Percentiles rank a stretch among this genome's conserved stretches.
phyloP scores from a whole-genome alignment of 768 basidiomycete genomes.

The Leucocoprinus birnbaumii region DNA sequence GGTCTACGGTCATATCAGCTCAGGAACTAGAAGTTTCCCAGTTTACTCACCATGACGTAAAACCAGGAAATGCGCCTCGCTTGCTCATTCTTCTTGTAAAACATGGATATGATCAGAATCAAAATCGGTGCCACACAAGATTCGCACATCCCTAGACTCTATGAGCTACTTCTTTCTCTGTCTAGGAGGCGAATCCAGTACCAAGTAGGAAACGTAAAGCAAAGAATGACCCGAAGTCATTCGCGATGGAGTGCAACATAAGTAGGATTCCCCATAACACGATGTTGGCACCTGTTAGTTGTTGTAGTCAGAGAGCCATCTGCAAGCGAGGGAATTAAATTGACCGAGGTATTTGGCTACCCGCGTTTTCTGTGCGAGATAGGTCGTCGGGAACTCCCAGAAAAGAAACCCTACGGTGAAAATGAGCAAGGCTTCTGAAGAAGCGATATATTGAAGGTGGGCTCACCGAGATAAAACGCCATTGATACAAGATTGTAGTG shows the following conservation, averaged over 20 bases:
- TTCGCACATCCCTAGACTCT: constrained; percentile 59
- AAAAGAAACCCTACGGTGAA: constrained; percentile 53
- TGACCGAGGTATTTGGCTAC: constrained; percentile 62
- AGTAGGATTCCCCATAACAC: constrained; percentile 56
- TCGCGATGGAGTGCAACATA: constrained; percentile 56
- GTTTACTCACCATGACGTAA: constrained; percentile 52
- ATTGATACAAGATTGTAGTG: constrained; percentile 62
- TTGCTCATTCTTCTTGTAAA: constrained; percentile 70
- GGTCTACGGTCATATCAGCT: constrained; percentile 35
- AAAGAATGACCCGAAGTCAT: constrained; percentile 61
- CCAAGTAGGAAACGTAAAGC: constrained; percentile 61
- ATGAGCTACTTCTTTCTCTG: background rate
- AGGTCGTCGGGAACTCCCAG: constrained; percentile 67
- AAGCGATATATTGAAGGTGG: background rate
- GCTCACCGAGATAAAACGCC: constrained; percentile 58
- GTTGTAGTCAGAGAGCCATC: background rate
- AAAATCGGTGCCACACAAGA: constrained; percentile 62
- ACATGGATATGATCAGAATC: constrained; percentile 63
- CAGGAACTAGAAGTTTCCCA: background rate
- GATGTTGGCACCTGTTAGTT: constrained; percentile 50
- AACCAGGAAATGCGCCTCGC: constrained; percentile 61
- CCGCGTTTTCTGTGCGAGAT: constrained; percentile 58
- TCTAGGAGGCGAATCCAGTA: constrained; percentile 15
- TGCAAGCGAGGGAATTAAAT: constrained; percentile 5
- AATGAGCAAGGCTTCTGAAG: background rate